Evolutionary conservation across 1,139 yeast genomes (phyloP), one percentile per base, ranked within the genome.

Genomic region (Scheffersomyces stambukii): DNA sequence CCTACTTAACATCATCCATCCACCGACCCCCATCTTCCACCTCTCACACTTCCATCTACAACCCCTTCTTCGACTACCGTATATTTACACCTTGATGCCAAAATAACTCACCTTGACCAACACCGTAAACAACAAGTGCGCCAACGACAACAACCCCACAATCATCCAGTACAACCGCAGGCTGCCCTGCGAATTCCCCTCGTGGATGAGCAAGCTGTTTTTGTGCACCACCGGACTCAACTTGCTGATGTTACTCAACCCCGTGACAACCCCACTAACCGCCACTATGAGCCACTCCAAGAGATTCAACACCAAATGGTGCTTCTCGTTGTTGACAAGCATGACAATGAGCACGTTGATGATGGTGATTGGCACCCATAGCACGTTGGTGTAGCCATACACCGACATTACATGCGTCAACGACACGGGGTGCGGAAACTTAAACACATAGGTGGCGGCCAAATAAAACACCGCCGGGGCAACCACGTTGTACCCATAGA

Each of bases 321-420:
- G 65, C 10, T 45, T 54, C 28, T 54, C 38, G 36, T 59, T 65
- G 37, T 60, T 63, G 13, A 70, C 54, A 17, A 73, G 49, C 3
- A 72, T 46, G 3, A 70, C 77, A 32, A 74, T 60, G 21, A 74
- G 47, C 11, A 73, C 51, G 36, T 72, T 75, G 21, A 81, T 52
- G 4, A 80, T 48, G 1, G 91, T 81, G 19, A 83, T 81, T 2
- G 93, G 93, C 16, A 80, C 62, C 95, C 95, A 85, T 32, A 80
- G 69, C 6, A 81, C 62, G 46, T 81, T 81, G 19, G 94, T 72
- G 53, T 85, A 85, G 4, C 95, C 93, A 53, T 81, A 85, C 25
- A 84, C 70, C 6, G 88, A 76, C 9, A 77, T 46, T 18, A 71
- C 32, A 36, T 59, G 61, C 2, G 72, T 54, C 30, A 70, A 46